These are phyloP conservation scores for Leishmania martiniquensis DNA, from an alignment of 208 protist species.

Conservation along the genomic window DNA sequence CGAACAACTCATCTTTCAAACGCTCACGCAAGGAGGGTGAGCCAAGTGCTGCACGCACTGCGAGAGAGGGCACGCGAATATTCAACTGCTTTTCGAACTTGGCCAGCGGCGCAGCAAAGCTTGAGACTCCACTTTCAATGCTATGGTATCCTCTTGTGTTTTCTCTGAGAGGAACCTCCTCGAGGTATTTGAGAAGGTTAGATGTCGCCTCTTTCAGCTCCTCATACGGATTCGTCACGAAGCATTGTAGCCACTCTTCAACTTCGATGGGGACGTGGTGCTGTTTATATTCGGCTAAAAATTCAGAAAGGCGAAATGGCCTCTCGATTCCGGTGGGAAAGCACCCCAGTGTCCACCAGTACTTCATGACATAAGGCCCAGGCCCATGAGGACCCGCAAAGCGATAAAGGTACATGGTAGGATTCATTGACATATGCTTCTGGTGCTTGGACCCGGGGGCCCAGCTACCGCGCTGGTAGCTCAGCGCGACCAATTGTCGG, in stretches of 20 bases:
- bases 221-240: slow-evolving; percentile 68
- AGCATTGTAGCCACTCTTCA: slow-evolving; percentile 86
- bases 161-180: slow-evolving; percentile 42
- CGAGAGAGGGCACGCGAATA: slow-evolving; percentile 60
- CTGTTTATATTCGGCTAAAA: slow-evolving; percentile 79
- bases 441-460: slow-evolving; percentile 87
- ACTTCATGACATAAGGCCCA: slow-evolving; percentile 91
- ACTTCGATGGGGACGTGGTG: slow-evolving; percentile 88
- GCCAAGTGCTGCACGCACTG: slow-evolving; percentile 52
- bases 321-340: slow-evolving; percentile 83
- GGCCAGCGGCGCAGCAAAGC: slow-evolving; percentile 46
- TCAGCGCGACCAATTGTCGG: slow-evolving; percentile 18
- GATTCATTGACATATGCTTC: slow-evolving; percentile 90
- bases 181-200: slow-evolving; percentile 45
- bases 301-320: slow-evolving; percentile 85
- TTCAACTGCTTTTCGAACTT: slow-evolving; percentile 66
- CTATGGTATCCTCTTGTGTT: slow-evolving; percentile 45
- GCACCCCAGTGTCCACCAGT: slow-evolving; percentile 91
- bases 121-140: slow-evolving; percentile 31
- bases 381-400: slow-evolving; percentile 82
- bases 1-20: slow-evolving; percentile 77
- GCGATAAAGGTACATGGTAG: slow-evolving; percentile 80
- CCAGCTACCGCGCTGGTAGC: slow-evolving; percentile 87
- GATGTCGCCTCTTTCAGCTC: slow-evolving; percentile 49
- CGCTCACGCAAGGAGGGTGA: slow-evolving; percentile 42